A percentile compares a stretch with the other conserved stretches of the same genome.
Evolutionary conservation across 2,329 filamentous ascomycete genomes (phyloP).

Genomic region (Exophiala sp.): DNA sequence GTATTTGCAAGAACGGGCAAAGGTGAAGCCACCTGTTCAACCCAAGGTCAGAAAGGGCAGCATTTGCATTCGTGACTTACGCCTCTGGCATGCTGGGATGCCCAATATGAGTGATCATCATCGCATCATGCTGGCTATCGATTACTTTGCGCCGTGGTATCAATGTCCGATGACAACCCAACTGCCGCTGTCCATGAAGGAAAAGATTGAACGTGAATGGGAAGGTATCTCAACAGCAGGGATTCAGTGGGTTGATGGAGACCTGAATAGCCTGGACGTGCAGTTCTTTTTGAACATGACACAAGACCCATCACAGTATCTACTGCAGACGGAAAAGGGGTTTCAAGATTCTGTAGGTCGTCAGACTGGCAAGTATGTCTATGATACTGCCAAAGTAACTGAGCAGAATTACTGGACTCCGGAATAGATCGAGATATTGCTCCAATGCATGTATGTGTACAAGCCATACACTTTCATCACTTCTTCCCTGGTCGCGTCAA

Average conservation of each 20-base stretch:
- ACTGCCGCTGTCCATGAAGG: slow-evolving; percentile 14
- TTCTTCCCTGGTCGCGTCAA: no score
- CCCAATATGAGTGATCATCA: slow-evolving; percentile 49
- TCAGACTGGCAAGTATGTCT: slow-evolving; percentile 13
- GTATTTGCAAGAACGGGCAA: slow-evolving; percentile 32
- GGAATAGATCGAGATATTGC: not conserved
- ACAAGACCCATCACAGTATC: slow-evolving; percentile 15
- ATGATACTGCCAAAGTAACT: slow-evolving; percentile 12
- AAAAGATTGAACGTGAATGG: slow-evolving; percentile 15
- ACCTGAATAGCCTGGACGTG: slow-evolving; percentile 12
- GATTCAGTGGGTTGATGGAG: slow-evolving; percentile 16
- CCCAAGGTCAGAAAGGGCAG: slow-evolving; percentile 48
- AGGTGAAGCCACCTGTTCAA: slow-evolving; percentile 36
- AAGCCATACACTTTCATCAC: no score
- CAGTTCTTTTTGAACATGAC: slow-evolving; percentile 19
- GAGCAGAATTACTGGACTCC: slow-evolving; percentile 22
- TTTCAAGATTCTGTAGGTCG: slow-evolving; percentile 14
- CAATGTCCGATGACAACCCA: slow-evolving; percentile 20
- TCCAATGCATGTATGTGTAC: no score
- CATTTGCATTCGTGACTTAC: slow-evolving; percentile 56
- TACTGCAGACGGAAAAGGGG: slow-evolving; percentile 16
- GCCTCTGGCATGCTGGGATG: slow-evolving; percentile 63
- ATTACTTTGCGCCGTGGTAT: slow-evolving; percentile 27
- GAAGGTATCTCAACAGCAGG: slow-evolving; percentile 13
- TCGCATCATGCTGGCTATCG: slow-evolving; percentile 45